Conservation (phyloP, 2,329 filamentous ascomycete genomes). For the Epichloe sylvatica region DNA sequence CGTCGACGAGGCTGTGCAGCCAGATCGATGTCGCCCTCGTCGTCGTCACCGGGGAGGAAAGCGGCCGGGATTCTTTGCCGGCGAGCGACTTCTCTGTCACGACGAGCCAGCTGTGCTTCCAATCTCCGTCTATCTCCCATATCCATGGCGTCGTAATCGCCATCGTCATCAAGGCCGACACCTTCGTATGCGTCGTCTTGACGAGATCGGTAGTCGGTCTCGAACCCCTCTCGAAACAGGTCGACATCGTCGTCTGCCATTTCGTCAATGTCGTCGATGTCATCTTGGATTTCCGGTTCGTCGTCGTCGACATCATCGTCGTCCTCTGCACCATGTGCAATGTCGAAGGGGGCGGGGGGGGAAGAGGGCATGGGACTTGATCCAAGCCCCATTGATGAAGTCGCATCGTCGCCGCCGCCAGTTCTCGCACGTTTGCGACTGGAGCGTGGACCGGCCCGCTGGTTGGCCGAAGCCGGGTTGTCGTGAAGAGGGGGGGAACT, state of each 20-base stretch:
- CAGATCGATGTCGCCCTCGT: conserved; percentile 72
- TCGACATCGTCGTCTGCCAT: conserved; percentile 71
- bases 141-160: conserved; percentile 57
- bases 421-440: conserved; percentile 43
- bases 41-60: conserved; percentile 69
- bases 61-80: conserved; percentile 55
- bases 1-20: conserved; percentile 73
- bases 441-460: conserved; percentile 42
- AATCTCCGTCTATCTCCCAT: conserved; percentile 52
- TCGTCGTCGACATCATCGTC: conserved; percentile 61
- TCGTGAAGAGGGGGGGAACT: conserved; percentile 71
- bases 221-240: conserved; percentile 59
- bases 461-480: conserved; percentile 72
- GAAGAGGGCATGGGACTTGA: conserved; percentile 55
- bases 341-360: conserved; percentile 43
- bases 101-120: conserved; percentile 57
- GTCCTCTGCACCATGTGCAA: conserved; percentile 54
- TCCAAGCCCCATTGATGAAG: conserved; percentile 35
- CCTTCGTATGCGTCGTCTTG: conserved; percentile 57
- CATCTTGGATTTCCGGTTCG: conserved; percentile 57
- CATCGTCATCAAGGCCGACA: conserved; percentile 63
- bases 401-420: conserved; percentile 35
- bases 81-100: conserved; percentile 58
- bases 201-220: conserved; percentile 54
- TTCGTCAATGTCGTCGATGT: conserved; percentile 66